These are phyloP conservation scores for Wickerhamomyces bovis DNA, from an alignment of 805 yeast genomes.

Conservation along the genomic window DNA sequence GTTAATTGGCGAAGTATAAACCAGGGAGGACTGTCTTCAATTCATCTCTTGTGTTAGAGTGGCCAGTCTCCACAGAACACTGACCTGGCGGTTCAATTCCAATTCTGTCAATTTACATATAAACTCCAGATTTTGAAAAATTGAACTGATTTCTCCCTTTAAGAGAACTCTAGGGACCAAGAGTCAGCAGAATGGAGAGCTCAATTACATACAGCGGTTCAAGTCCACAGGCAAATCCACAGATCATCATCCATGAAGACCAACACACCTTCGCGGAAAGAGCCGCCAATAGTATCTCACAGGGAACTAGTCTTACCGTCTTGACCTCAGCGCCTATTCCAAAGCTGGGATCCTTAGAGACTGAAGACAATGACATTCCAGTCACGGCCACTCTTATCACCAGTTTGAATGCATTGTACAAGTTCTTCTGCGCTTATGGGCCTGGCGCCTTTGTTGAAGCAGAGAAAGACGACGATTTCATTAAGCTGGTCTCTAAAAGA, in stretches of 20 bases:
- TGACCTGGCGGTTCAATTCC: not conserved
- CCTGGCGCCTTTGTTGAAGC: slow-evolving; percentile 2
- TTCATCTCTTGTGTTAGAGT: too few relatives aligned
- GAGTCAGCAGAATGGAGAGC: not conserved
- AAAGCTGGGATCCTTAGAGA: not conserved
- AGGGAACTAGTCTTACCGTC: not conserved
- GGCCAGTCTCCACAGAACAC: not conserved
- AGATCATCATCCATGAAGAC: not conserved
- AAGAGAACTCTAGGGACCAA: not conserved
- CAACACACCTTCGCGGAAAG: not conserved
- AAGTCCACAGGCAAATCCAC: not conserved
- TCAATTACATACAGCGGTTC: not conserved
- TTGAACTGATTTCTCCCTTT: not conserved
- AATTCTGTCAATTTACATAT: not conserved
- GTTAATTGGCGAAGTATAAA: too few relatives aligned
- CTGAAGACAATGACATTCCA: not conserved
- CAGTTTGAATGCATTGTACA: not conserved
- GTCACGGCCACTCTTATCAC: not conserved
- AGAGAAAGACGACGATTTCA: not conserved
- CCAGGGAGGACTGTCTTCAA: too few relatives aligned
- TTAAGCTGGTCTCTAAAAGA: not conserved
- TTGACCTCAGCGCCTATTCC: not conserved
- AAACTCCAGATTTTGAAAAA: not conserved
- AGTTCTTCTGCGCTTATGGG: not conserved
- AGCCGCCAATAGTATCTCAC: not conserved